Conservation (phyloP, 352 stramenopile genomes). For the Phytopythium chamaehyphon region DNA sequence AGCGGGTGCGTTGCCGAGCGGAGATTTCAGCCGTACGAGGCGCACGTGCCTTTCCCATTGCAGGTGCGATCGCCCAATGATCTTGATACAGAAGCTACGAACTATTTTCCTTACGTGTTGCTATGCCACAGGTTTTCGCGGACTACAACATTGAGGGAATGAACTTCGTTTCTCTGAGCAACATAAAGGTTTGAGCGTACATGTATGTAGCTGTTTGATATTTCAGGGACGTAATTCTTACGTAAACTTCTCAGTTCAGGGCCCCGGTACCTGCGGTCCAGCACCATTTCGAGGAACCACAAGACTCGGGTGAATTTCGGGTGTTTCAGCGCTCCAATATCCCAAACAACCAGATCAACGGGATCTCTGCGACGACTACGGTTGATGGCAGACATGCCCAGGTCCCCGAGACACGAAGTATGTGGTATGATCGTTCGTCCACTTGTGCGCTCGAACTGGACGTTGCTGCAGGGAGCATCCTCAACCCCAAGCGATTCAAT, state of each 20-base stretch:
- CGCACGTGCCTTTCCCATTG: constrained; percentile 86
- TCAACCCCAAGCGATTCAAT: constrained; percentile 55
- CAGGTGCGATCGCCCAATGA: constrained; percentile 32
- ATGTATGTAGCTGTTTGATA: not conserved
- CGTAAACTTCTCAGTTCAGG: constrained; percentile 38
- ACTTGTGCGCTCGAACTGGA: constrained; percentile 71
- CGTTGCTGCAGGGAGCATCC: constrained; percentile 56
- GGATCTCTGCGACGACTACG: constrained; percentile 12
- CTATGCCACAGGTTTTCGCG: constrained; percentile 63
- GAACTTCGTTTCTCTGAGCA: constrained; percentile 71
- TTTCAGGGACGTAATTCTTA: not conserved
- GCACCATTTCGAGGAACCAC: constrained; percentile 28
- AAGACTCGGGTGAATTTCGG: constrained; percentile 13
- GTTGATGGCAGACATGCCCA: constrained; percentile 24
- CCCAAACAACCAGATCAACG: constrained; percentile 26
- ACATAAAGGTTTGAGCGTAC: constrained; percentile 49
- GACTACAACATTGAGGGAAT: constrained; percentile 93
- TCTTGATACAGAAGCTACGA: too few relatives aligned
- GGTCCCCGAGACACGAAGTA: constrained; percentile 20
- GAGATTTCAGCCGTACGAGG: constrained; percentile 85
- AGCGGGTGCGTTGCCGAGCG: constrained; percentile 67
- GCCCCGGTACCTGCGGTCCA: constrained; percentile 59
- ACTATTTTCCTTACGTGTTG: too few relatives aligned
- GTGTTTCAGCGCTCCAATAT: constrained; percentile 39
- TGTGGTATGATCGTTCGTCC: constrained; percentile 71